These are phyloP conservation scores for Ascoidea asiatica DNA, from an alignment of 805 yeast genomes.

Conservation along the genomic window DNA sequence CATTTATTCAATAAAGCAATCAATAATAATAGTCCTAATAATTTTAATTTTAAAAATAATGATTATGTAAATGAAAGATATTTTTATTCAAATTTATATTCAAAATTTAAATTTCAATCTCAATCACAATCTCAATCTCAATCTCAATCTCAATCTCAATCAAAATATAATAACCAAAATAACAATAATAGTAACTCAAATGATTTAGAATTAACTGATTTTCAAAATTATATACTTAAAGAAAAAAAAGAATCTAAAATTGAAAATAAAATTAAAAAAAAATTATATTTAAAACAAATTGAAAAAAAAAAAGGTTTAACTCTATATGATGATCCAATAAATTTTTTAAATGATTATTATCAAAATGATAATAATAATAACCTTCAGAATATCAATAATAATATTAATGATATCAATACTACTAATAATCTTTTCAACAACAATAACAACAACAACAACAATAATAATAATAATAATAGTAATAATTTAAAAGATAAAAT, in stretches of 20 bases:
- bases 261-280: conserved; percentile 3
- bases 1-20: conserved; percentile 5
- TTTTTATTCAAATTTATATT: conserved; percentile 7
- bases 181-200: conserved; percentile 1
- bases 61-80: conserved; percentile 3
- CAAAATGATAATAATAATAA: not conserved
- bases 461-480: too few species aligned
- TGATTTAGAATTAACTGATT: conserved; percentile 4
- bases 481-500: too few species aligned
- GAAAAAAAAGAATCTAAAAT: conserved; percentile 6
- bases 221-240: conserved; percentile 7
- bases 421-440: too few species aligned
- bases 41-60: conserved; percentile 1
- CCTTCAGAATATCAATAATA: too few species aligned
- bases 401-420: too few species aligned
- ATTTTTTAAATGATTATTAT: not conserved
- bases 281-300: not conserved
- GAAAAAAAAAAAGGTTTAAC: conserved; percentile 1
- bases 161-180: not conserved
- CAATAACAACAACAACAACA: too few species aligned
- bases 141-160: not conserved
- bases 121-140: not conserved
- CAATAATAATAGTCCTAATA: conserved; percentile 1
- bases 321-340: conserved; percentile 2
- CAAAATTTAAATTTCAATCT: not conserved